Conservation (phyloP, 202 grass and related monocot species). For the Eragrostis tef region DNA sequence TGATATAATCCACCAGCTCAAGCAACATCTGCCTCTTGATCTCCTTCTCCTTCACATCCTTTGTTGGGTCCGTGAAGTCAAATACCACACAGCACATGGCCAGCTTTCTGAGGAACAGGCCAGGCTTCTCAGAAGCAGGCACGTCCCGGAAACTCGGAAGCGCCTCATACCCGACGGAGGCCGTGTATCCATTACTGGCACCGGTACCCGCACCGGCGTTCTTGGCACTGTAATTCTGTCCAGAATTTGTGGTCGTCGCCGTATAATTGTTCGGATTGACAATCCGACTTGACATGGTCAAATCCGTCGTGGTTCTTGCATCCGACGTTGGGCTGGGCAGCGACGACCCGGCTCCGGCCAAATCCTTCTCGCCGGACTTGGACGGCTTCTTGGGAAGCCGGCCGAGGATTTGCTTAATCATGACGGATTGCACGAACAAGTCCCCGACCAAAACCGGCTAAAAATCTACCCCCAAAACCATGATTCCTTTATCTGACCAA, state of each 20-base stretch:
- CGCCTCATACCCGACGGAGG: constrained; percentile 50
- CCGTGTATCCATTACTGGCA: constrained; percentile 59
- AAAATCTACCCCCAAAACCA: constrained; percentile 30
- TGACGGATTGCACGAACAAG: constrained; percentile 43
- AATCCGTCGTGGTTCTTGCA: constrained; percentile 58
- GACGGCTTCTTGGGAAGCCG: constrained; percentile 73
- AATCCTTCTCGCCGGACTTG: constrained; percentile 82
- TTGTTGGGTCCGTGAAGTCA: constrained; percentile 79
- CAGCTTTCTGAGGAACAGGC: constrained; percentile 78
- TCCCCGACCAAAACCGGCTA: constrained; percentile 35
- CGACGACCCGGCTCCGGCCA: constrained; percentile 49
- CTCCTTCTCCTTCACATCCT: constrained; percentile 91
- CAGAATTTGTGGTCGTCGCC: constrained; percentile 34
- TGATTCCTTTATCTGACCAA: constrained; percentile 34
- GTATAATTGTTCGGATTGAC: constrained; percentile 43
- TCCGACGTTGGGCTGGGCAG: constrained; percentile 55
- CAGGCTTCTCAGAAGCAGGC: constrained; percentile 65
- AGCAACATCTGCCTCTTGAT: constrained; percentile 89
- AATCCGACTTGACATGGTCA: constrained; percentile 52
- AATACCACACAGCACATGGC: constrained; percentile 78
- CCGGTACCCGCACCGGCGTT: constrained; percentile 34
- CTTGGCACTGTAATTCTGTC: constrained; percentile 38
- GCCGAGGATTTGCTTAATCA: constrained; percentile 92
- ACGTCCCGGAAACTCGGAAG: constrained; percentile 80
- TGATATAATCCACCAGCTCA: constrained; percentile 89